Evolutionary conservation across 2,329 filamentous ascomycete genomes (phyloP), one percentile per base, ranked within the genome.

Genomic region (Balansia obtecta): DNA sequence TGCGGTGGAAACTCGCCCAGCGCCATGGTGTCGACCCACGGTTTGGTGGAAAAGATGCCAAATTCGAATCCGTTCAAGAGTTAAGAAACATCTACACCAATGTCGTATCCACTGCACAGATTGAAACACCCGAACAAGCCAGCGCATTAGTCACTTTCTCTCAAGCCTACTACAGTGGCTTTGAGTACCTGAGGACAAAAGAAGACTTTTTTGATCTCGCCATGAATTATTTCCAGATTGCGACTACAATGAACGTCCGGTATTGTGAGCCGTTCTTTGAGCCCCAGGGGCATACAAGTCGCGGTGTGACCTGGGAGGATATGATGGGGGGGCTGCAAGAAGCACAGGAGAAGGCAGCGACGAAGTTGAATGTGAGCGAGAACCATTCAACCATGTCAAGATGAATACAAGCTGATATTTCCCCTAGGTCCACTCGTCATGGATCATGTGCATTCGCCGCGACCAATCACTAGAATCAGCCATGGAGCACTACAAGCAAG

Each of bases 231-330:
- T 83, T 88, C 61, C 58, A 70, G 18, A 76, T 74, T 48, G 84
- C 83, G 2, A 71, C 78, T 38, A 67, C 68, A 1, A 79, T 86
- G 56, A 79, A 79, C 46, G 80, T 88, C 1, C 72, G 77, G 45
- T 85, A 88, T 60, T 82, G 81, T 11, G 85, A 89, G 63, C 74
- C 87, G 50, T 89, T 87, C 68, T 88, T 88, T 68, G 85, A 89
- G 62, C 84, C 85, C 2, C 85, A 89, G 63, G 83, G 81, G 1
- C 85, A 88, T 65, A 74, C 79, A 2, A 65, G 65, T 9, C 74
- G 84, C 9, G 81, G 81, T 4, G 67, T 89, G 3, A 55, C 71
- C 2, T 82, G 85, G 58, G 67, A 72, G 15, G 79, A 76, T 2
- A 74, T 88, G 11, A 71, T 88, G 1, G 62, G 65, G 5, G 85